Evolutionary conservation across 2,329 filamentous ascomycete genomes (phyloP), one percentile per base, ranked within the genome.

Genomic region (Hansfordia pulvinata): DNA sequence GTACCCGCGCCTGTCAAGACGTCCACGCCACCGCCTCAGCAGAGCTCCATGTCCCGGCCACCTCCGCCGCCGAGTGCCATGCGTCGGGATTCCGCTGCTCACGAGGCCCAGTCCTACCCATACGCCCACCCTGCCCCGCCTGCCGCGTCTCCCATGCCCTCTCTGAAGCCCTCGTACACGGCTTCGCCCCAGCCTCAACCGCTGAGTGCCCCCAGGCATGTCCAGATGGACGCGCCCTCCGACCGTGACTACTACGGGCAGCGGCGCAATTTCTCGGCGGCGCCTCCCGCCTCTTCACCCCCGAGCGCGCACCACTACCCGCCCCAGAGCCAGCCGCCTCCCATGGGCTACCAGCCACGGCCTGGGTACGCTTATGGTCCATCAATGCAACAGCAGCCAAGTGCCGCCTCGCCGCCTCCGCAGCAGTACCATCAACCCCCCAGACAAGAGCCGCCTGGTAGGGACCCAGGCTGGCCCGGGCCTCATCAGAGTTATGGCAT

Each of bases 371-470:
- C 56, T 7, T 64, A 59, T 26, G 54, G 52, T 5, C 43, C 44
- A 5, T 56, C 54, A 19, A 40, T 50, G 17, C 39, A 47, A 4
- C 59, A 59, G 36, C 40, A 45, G n/a, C 49, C 53, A 10, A 50
- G 46, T 30, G 52, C 54, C 13, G 55, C 57, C n/a, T 64, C 65
- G 6, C 60, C 66, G n/a, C 56, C 62, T n/a, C 57, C 62, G 12
- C 68, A 70, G 35, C 73, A 72, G 30, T 51, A 57, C 1, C 44
- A 54, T 8, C 65, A 71, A 39, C 51, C 54, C n/a, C n/a, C 23
- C 39, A 56, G 13, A 43, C 51, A 69, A 23, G 40, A 57, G 0
- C 50, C 41, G 8, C 42, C 46, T 7, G 40, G 39, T 15, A 46
- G 58, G 14, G 57, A 60, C 20, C 32, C 40, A 5, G 47, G 47